Base-by-base conservation (phyloP, 306 rosid species). In the Cucumis melo region DNA sequence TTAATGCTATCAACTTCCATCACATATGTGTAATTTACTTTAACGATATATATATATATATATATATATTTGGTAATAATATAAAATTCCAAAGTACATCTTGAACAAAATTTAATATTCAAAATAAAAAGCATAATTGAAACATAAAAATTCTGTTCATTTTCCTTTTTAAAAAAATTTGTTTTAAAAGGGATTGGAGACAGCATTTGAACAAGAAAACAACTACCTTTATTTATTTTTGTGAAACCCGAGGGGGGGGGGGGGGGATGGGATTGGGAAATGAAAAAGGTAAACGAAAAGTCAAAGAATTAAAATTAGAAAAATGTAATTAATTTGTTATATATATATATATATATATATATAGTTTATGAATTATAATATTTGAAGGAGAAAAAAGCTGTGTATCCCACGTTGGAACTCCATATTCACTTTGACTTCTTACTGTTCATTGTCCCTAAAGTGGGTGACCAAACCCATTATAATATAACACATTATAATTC, bases 341-440 rank as follows among this genome's bases (percentile, higher is more conserved):
- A n/a, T n/a, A n/a, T n/a, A n/a, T n/a, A n/a, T n/a, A n/a, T 27
- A 27, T 27, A 27, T 27, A 3, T 27, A 27, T 3, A 27, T 27
- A 0, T n/a, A 27, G 29, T 27, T 27, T 27, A 27, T 27, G 29
- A 27, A 27, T 27, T 27, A 27, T 27, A 27, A 27, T 27, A 27
- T 27, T 27, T 27, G 29, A 38, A 66, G 11, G 7, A 7, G 27
- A 3, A 63, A 39, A 42, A 42, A 4, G 76, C 76, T 72, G 76
- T 72, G 16, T 17, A 27, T 16, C 16, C 76, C 76, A 72, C 76
- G 76, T 51, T 72, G 76, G 46, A 72, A 72, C 76, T 50, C 46
- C 76, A 50, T 29, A 16, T 51, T 51, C 60, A 48, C 38, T 17
- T 72, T 72, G 76, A 72, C 76, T 72, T 72, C 21, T 72, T 50